These are phyloP conservation scores for Eucalyptus microcorys DNA, from an alignment of 345 rosid genomes.

Conservation along the genomic window DNA sequence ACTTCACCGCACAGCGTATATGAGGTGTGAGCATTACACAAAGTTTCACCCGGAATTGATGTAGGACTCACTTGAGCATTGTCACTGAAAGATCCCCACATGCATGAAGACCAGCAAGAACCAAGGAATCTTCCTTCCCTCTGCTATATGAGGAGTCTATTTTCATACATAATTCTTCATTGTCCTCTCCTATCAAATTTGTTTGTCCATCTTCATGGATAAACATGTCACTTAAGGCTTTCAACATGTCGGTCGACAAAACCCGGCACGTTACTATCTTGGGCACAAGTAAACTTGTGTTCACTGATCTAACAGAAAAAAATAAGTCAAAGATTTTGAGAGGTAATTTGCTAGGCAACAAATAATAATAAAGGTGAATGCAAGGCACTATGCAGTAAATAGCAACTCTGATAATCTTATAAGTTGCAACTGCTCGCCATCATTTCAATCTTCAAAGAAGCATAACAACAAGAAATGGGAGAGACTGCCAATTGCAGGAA, in stretches of 20 bases:
- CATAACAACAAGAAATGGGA: background rate
- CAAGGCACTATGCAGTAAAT: background rate
- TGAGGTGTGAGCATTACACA: background rate
- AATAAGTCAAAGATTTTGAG: background rate
- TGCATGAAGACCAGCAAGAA: conserved; percentile 95
- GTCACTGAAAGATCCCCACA: conserved; percentile 95
- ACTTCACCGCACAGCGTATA: background rate
- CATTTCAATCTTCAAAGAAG: background rate
- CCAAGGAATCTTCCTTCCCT: conserved; percentile 23
- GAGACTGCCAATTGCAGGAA: background rate
- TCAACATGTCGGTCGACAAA: conserved; percentile 55
- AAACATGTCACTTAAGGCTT: conserved; percentile 28
- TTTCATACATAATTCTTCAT: background rate
- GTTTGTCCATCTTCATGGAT: conserved; percentile 12
- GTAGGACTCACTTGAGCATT: conserved; percentile 67
- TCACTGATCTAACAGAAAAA: conserved; percentile 52
- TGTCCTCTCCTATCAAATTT: conserved; percentile 1
- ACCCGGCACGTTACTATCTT: conserved; percentile 61
- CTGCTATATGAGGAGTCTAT: conserved; percentile 5
- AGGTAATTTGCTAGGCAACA: background rate
- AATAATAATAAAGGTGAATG: background rate
- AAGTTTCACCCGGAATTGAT: background rate
- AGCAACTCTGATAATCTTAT: background rate
- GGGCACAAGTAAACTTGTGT: conserved; percentile 39
- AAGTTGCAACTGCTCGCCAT: background rate